Percentiles rank a stretch among this genome's conserved stretches.
Evolutionary conservation across 441 rosid species (phyloP).

Genomic region (Bocquillonia castaneifolia): DNA sequence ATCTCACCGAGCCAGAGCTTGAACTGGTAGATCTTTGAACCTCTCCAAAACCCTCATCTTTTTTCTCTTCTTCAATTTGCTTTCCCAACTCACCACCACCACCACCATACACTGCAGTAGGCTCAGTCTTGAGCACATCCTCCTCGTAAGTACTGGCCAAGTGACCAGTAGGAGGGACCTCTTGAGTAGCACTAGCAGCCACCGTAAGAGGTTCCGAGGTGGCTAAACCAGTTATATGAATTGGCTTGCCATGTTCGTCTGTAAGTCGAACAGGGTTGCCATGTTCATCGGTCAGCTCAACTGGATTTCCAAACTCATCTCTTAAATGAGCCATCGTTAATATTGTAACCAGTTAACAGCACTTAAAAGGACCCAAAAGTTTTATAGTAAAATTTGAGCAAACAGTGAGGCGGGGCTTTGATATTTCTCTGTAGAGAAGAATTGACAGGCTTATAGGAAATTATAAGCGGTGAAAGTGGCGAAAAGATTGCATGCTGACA

Average conservation of each 20-base stretch:
- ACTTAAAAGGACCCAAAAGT: no score
- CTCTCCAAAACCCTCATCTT: conserved; percentile 23
- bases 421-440: no score
- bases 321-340: conserved; percentile 44
- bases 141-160: conserved; percentile 5
- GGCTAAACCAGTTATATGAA: conserved; percentile 56
- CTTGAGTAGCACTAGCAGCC: no score
- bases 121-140: not conserved
- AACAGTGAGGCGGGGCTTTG: not conserved
- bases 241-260: conserved; percentile 62
- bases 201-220: conserved; percentile 15
- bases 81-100: conserved; percentile 12
- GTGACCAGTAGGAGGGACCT: conserved; percentile 19
- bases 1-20: conserved; percentile 56
- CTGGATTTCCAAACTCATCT: conserved; percentile 61
- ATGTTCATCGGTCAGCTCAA: conserved; percentile 51
- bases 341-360: not conserved
- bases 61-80: conserved; percentile 14
- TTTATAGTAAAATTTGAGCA: no score
- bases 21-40: conserved; percentile 46
- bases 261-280: conserved; percentile 64
- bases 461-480: not conserved
- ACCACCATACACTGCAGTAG: no score
- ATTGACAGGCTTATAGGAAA: not conserved
- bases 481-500: conserved; percentile 1